Percentiles rank a stretch among this genome's conserved stretches.
Evolutionary conservation across 1,284 basidiomycete species (phyloP).

Genomic region (Pisolithus thermaeus): DNA sequence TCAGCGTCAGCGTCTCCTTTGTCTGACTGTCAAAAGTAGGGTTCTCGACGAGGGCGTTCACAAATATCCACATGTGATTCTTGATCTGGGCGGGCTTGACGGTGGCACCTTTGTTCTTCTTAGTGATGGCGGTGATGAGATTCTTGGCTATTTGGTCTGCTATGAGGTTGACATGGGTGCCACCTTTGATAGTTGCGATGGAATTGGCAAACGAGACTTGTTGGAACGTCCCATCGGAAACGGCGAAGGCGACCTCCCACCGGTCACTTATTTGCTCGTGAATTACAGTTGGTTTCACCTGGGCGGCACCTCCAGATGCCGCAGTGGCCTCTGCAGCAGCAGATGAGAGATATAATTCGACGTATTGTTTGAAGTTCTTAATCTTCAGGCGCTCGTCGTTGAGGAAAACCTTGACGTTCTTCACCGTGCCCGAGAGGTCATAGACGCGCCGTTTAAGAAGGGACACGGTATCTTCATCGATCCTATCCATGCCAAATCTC

Average conservation of each 20-base stretch:
- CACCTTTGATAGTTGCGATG: constrained; percentile 95
- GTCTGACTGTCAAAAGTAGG: constrained; percentile 99
- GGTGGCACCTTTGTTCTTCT: constrained; percentile 94
- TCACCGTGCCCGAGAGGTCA: constrained; percentile 94
- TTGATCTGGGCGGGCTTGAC: constrained; percentile 94
- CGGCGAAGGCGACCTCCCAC: constrained; percentile 96
- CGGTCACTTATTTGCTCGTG: constrained; percentile 78
- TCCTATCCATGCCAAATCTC: constrained; percentile 88
- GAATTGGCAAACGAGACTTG: constrained; percentile 98
- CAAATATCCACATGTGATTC: constrained; percentile 98
- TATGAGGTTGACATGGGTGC: constrained; percentile 88
- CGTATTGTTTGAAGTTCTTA: constrained; percentile 97
- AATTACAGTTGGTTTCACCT: constrained; percentile 73
- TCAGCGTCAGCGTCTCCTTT: constrained; percentile 92
- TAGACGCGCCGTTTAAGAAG: constrained; percentile 94
- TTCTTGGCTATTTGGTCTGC: constrained; percentile 88
- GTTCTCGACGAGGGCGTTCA: constrained; percentile 96
- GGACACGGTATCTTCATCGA: constrained; percentile 89
- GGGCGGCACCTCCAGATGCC: constrained; percentile 66
- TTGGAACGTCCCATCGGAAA: constrained; percentile 88
- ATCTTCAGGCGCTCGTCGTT: constrained; percentile 92
- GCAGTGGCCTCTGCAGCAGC: constrained; percentile 62
- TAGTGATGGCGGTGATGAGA: constrained; percentile 76
- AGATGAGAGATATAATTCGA: constrained; percentile 87
- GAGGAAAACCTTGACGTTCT: constrained; percentile 89